Evolutionary conservation across 108 stramenopile species (phyloP), one percentile per base, ranked within the genome.

Genomic region (Stephanodiscus minutulus): DNA sequence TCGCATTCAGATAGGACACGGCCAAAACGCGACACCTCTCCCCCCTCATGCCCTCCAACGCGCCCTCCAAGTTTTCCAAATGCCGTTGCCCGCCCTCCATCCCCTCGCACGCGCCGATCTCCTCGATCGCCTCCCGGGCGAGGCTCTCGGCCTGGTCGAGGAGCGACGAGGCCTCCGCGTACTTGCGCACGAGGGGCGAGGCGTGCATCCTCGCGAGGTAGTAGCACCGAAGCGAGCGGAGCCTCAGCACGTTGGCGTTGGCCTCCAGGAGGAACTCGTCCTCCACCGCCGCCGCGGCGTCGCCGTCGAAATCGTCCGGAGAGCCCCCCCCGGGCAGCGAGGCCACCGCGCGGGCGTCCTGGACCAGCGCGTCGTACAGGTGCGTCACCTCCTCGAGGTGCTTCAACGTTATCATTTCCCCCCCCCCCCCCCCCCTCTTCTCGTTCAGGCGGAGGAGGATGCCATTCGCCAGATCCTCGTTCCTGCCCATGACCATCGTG

Each of bases 91-190:
- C 70, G 52, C 77, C 72, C 8, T 87, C 77, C 87, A 87, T 88
- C 58, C 82, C 76, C 54, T 91, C 90, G 77, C 92, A 93, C 12
- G 92, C 92, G 20, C 84, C 86, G 43, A 93, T 87, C 70, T 93
- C 92, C 76, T 93, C 92, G 56, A 69, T 27, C 15, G 92, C 92
- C 33, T 88, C 83, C 61, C 71, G 68, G 31, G 73, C 71, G 61
- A 93, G 54, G 44, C 62, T 63, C 20, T 59, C 67, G 7, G 89
- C 77, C 39, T 93, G 90, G 41, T 88, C 66, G 41, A 89, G 66
- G 41, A 93, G 70, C 17, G 87, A 85, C 41, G 81, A 37, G 0
- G 88, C 87, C 22, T 86, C 65, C 49, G 66, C 41, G 68, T 76
- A 72, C 78, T 87, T 74, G 37, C 46, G 46, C 22, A 77, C 72